Evolutionary conservation across 2,329 filamentous ascomycete genomes (phyloP), one percentile per base, ranked within the genome.

Genomic region (Penicillium vulpinum): DNA sequence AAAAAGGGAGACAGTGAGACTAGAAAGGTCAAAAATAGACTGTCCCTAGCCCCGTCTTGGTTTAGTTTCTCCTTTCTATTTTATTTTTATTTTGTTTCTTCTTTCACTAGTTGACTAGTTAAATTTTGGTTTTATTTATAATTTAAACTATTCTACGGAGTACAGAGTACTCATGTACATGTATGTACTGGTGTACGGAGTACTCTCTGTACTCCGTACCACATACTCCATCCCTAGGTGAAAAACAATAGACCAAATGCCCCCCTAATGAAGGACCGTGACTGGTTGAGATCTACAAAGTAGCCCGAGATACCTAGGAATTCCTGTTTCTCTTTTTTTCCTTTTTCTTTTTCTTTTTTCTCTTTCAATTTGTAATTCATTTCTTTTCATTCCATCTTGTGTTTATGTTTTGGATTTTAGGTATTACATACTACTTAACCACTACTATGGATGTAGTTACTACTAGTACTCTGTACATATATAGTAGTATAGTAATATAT

Each of bases 11-110:
- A 55, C 54, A 54, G 48, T 52, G 54, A 63, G 52, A 59, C 57
- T 60, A 54, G 50, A 51, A 38, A 56, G 51, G 46, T 58, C 63
- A 66, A 66, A 65, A 66, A 66, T 66, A 66, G 63, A 59, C 54
- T 33, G 35, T 59, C 49, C 59, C 58, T 64, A 64, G 40, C 29
- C 61, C 57, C 48, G 18, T 50, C 44, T 22, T 41, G 57, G 57
- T 43, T 49, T 56, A 56, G 54, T 53, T 47, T 44, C 44, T 24
- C 41, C 41, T 24, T 39, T 41, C 7, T 26, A 5, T 40, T 18
- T 11, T 9, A 15, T 28, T 43, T 24, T 38, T 16, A 56, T 57
- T 39, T 53, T 22, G 4, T 18, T 51, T 39, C 24, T 46, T 39
- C 11, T 33, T 44, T 13, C n/a, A 24, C 8, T 15, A 22, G 40